Evolutionary conservation across 2,329 filamentous ascomycete species (phyloP).

Genomic region (Cladosporium sp.): DNA sequence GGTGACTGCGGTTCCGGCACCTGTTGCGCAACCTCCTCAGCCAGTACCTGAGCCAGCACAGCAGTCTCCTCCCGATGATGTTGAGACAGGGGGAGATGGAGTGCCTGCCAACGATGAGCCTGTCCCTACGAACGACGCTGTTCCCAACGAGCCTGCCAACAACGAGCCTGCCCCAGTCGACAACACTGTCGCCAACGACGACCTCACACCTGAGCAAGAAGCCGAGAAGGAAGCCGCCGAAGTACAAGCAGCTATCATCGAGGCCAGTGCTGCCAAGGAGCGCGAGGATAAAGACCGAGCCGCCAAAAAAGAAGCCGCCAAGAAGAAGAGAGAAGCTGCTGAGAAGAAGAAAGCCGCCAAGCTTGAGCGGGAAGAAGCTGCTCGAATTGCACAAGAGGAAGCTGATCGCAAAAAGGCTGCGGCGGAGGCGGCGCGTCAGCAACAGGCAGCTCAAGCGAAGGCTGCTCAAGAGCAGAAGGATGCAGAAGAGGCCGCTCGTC

Average conservation of each 20-base stretch:
- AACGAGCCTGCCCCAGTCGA: background rate
- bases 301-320: background rate
- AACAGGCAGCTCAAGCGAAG: no score
- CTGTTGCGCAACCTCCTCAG: background rate
- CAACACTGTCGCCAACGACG: background rate
- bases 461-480: background rate
- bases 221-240: background rate
- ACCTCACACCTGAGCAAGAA: background rate
- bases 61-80: background rate
- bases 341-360: background rate
- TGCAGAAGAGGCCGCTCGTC: no score
- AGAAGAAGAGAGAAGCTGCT: background rate
- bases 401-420: background rate
- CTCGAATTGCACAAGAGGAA: background rate
- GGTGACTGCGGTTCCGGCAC: background rate
- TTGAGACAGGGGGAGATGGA: background rate
- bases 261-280: background rate
- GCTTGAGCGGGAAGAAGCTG: background rate
- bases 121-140: no score
- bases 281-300: background rate
- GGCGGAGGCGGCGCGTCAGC: no score
- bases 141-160: background rate
- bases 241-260: background rate
- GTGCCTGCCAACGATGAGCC: background rate
- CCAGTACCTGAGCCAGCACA: background rate